Evolutionary conservation across 345 rosid genomes (phyloP), one percentile per base, ranked within the genome.

Genomic region (Salix arbutifolia): DNA sequence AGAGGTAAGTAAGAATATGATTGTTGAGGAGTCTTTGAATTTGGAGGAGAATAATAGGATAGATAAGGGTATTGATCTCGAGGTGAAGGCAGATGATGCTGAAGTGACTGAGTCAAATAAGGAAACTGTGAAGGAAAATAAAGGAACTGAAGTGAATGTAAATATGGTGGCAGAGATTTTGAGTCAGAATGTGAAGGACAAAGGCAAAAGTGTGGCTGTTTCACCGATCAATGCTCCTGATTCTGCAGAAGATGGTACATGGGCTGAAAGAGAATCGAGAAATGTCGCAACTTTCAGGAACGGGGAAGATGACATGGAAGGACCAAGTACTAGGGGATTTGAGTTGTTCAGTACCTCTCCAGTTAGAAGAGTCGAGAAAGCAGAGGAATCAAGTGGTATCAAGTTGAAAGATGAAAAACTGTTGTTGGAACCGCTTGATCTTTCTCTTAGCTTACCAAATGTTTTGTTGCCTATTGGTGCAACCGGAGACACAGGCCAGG

Each of bases 401-500:
- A 90, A 85, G 83, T 83, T 77, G 25, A 96, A 88, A 73, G 91
- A 89, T 74, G 96, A 87, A 78, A 90, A 87, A 82, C 84, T 84
- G 74, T 72, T 53, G 66, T 68, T 96, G 83, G 98, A 91, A 83
- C 89, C 94, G 46, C 94, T 92, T 77, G 97, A 93, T 90, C 93
- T 96, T 52, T 91, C 98, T 77, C 98, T 96, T 74, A 91, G 99
- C 80, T 85, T 96, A 83, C 99, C 99, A 38, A 89, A 87, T 88
- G 90, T 96, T 14, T 74, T 96, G 83, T 86, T 91, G 75, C 98
- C 98, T 5, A 84, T 90, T 75, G 91, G 96, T 67, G 89, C 94
- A 76, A 25, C 81, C 2, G 81, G 71, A 46, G 93, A 88, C 79
- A 68, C 83, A 73, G 67, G 77, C 70, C 83, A 65, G 76, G 86